Percentiles rank a stretch among this genome's conserved stretches.
Conservation (phyloP, 768 basidiomycete genomes). For the Leccinum olivaceopallidum region DNA sequence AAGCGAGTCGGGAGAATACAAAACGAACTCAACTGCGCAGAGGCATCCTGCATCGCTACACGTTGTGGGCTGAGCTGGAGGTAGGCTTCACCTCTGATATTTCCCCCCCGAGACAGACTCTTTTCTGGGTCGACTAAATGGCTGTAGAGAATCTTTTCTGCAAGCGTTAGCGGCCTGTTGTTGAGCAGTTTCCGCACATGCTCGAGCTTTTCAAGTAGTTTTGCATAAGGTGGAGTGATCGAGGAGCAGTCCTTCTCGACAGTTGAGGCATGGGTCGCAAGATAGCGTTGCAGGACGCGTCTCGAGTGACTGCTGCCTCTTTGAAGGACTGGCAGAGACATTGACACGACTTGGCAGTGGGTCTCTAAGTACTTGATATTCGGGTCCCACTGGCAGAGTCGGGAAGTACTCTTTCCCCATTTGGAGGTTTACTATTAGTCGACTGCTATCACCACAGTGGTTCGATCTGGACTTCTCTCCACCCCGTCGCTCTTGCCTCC, state of each 20-base stretch:
- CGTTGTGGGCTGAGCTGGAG: conserved; percentile 89
- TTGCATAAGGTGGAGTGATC: conserved; percentile 84
- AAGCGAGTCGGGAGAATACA: background rate
- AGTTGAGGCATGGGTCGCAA: conserved; percentile 43
- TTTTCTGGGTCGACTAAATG: conserved; percentile 83
- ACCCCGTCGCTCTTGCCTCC: conserved; percentile 68
- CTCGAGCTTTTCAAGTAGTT: conserved; percentile 68
- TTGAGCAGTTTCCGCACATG: conserved; percentile 66
- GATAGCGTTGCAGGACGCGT: conserved; percentile 27
- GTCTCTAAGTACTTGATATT: background rate
- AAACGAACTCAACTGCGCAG: conserved; percentile 68
- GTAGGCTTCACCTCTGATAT: conserved; percentile 83
- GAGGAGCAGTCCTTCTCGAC: conserved; percentile 61
- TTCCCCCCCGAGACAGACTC: conserved; percentile 60
- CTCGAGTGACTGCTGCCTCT: conserved; percentile 13
- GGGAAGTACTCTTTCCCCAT: background rate
- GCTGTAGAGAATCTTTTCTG: conserved; percentile 97
- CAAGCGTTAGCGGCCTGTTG: conserved; percentile 82
- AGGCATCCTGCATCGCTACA: conserved; percentile 97
- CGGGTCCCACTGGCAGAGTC: background rate
- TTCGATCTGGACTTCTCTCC: conserved; percentile 51
- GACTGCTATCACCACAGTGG: conserved; percentile 55
- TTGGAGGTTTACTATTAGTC: background rate
- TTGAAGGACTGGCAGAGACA: conserved; percentile 26
- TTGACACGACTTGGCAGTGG: conserved; percentile 4